Evolutionary conservation across 2,329 filamentous ascomycete genomes (phyloP).

Genomic region (Colletotrichum sp.): DNA sequence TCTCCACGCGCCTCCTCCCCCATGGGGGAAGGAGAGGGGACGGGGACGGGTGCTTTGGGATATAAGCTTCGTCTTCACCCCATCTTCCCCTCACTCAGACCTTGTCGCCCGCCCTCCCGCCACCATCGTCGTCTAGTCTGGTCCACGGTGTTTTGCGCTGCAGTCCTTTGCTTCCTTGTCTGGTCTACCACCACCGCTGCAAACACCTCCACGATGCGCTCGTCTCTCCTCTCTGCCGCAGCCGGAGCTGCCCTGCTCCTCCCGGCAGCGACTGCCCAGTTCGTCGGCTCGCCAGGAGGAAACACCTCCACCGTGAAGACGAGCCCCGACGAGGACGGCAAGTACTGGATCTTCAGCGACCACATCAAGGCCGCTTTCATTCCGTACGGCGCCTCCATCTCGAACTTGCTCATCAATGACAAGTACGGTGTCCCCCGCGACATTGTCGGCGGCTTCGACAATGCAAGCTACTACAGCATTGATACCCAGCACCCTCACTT

Average conservation of each 20-base stretch:
- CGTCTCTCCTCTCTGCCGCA: slow-evolving; percentile 9
- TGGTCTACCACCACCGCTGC: not conserved
- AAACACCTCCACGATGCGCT: slow-evolving; percentile 13
- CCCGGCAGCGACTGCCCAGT: slow-evolving; percentile 33
- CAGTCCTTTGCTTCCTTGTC: slow-evolving; percentile 8
- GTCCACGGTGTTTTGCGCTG: not conserved
- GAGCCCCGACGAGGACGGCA: slow-evolving; percentile 63
- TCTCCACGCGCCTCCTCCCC: not conserved
- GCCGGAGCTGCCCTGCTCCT: slow-evolving; percentile 25
- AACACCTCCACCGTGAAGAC: slow-evolving; percentile 25
- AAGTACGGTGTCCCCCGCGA: slow-evolving; percentile 72
- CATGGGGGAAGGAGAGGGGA: not conserved
- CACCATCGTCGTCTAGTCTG: slow-evolving; percentile 7
- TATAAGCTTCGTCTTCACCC: slow-evolving; percentile 18
- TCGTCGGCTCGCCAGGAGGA: slow-evolving; percentile 22
- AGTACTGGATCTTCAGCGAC: slow-evolving; percentile 74
- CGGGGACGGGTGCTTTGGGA: not conserved
- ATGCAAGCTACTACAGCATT: slow-evolving; percentile 71
- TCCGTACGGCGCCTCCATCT: slow-evolving; percentile 75
- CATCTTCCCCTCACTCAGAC: slow-evolving; percentile 6
- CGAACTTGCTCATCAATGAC: slow-evolving; percentile 74
- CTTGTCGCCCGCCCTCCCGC: not conserved
- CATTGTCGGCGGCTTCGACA: slow-evolving; percentile 77
- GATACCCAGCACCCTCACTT: slow-evolving; percentile 74
- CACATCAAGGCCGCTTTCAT: slow-evolving; percentile 74